Evolutionary conservation across 352 stramenopile genomes (phyloP).

Genomic region (Pythium aquatile): DNA sequence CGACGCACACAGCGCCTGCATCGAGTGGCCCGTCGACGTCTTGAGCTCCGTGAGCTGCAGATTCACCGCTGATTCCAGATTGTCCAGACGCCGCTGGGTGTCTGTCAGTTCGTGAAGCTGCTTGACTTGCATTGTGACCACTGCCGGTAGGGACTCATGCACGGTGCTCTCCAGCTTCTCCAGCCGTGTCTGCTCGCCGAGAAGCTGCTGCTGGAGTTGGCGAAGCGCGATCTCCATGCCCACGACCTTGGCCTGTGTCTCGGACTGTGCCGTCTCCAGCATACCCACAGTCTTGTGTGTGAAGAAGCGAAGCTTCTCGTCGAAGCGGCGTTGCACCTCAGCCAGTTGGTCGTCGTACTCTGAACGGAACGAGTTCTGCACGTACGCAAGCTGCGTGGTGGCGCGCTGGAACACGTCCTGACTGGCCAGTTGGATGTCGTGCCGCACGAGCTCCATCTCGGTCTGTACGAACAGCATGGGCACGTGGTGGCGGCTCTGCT

Average conservation of each 20-base stretch:
- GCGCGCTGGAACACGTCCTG: constrained; percentile 34
- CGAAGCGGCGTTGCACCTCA: constrained; percentile 29
- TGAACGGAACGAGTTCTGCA: constrained; percentile 28
- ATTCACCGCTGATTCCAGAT: constrained; percentile 24
- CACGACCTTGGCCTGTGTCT: constrained; percentile 23
- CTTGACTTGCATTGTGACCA: constrained; percentile 9
- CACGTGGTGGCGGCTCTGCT: background rate
- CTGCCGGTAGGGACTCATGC: constrained; percentile 3
- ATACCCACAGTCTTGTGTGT: constrained; percentile 29
- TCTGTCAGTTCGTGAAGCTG: constrained; percentile 23
- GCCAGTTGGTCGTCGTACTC: constrained; percentile 30
- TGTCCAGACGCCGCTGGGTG: constrained; percentile 32
- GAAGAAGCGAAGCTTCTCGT: constrained; percentile 37
- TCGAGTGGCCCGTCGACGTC: constrained; percentile 21
- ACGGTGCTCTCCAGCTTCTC: constrained; percentile 28
- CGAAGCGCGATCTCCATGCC: constrained; percentile 22
- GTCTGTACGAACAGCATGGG: constrained; percentile 29
- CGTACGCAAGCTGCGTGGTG: constrained; percentile 32
- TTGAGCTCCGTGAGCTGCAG: constrained; percentile 29
- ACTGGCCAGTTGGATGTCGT: constrained; percentile 28
- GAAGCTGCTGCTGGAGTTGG: constrained; percentile 31
- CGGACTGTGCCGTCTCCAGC: constrained; percentile 28
- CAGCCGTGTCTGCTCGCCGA: constrained; percentile 25
- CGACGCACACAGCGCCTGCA: constrained; percentile 25
- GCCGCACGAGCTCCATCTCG: constrained; percentile 37